Evolutionary conservation across 805 yeast genomes (phyloP), one percentile per base, ranked within the genome.

Genomic region (Kuraishia floccosa): DNA sequence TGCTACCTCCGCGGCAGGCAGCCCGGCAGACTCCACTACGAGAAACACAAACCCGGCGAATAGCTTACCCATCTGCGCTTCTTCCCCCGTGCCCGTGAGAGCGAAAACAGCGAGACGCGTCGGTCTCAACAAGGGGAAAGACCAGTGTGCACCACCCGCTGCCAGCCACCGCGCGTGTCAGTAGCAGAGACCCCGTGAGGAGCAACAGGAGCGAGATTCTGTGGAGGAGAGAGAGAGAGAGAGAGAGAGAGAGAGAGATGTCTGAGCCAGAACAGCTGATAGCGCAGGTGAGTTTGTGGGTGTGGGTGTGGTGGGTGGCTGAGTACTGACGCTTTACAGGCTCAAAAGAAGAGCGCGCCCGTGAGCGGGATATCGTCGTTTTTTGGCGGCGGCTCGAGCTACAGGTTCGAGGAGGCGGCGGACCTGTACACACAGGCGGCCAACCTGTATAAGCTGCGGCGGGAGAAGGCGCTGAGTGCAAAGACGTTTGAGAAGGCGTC

Each of bases 381-480:
- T 14, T 68, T 85, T 32, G 80, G 89, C 4, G 68, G 79, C 1
- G 65, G 79, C 7, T 65, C 68, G 21, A 58, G 75, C 3, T 65
- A 69, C 38, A 68, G 83, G 38, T 70, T 62, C 32, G 99, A 91
- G 50, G 98, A 91, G 40, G 97, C 98, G 3, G 78, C 87, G 3
- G 98, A 91, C 40, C 57, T 84, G 18, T 89, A 77, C 49, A 65
- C 79, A 15, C 93, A 87, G 54, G 98, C 98, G 2, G 99, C 93
- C n/a, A 91, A 89, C 47, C 67, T 73, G 18, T 91, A 76, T 60
- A 71, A 87, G 38, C 56, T 91, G 35, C 76, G 72, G 42, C 83
- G 82, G 46, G 81, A 85, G 47, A 68, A 70, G 40, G 56, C 63
- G 14, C 59, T 65, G 32, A 96, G 97, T 0, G 97, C 97, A 8